Percentiles rank a stretch among this genome's conserved stretches.
These are phyloP conservation scores for Penstemon barbatus DNA, from an alignment of 257 asterid genomes.

Conservation along the genomic window DNA sequence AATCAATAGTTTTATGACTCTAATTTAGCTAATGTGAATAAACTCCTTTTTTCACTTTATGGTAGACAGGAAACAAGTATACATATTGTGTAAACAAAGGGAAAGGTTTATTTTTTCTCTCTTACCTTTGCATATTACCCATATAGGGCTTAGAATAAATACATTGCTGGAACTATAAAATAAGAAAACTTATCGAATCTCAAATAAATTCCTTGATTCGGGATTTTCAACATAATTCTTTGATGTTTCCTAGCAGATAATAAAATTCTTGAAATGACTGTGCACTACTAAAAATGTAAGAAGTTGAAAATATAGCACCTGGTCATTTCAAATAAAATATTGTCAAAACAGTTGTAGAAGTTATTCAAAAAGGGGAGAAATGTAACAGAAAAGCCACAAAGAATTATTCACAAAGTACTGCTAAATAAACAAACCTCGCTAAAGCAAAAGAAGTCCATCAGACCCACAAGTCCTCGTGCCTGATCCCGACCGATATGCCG, in stretches of 20 bases:
- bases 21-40: not conserved
- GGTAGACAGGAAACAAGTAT: too few relatives aligned
- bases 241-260: too few relatives aligned
- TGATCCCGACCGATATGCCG: constrained; percentile 94
- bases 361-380: constrained; percentile 1
- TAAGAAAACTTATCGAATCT: too few relatives aligned
- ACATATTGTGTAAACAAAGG: too few relatives aligned
- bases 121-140: too few relatives aligned
- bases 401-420: constrained; percentile 14
- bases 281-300: not conserved
- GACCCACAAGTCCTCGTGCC: constrained; percentile 77
- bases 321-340: not conserved
- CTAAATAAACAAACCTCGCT: constrained; percentile 73
- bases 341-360: not conserved
- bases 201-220: too few relatives aligned
- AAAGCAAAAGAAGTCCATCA: constrained; percentile 98
- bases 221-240: too few relatives aligned
- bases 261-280: too few relatives aligned
- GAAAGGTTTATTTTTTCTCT: too few relatives aligned
- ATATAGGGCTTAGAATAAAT: too few relatives aligned
- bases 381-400: constrained; percentile 9
- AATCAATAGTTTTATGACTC: not conserved
- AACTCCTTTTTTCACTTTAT: not conserved
- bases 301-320: not conserved
- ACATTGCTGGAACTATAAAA: too few relatives aligned